phyloP scores from a whole-genome alignment of 352 stramenopile species.

The Phytophthora vignae region DNA sequence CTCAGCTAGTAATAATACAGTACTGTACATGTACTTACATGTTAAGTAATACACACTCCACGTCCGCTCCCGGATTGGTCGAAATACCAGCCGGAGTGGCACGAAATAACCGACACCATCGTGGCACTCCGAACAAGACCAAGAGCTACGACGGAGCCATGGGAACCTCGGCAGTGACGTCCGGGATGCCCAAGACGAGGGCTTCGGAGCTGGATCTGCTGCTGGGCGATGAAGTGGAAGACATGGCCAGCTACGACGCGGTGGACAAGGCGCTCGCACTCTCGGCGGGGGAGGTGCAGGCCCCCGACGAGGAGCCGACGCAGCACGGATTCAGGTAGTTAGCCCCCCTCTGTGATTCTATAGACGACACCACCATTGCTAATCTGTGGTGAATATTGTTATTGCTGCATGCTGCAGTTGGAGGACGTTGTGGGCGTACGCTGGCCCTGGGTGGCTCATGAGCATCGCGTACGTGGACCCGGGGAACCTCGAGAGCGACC shows the following conservation, averaged over 20 bases:
- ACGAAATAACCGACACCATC: no score
- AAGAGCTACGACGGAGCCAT: no score
- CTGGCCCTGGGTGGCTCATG: constrained; percentile 91
- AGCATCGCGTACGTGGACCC: constrained; percentile 97
- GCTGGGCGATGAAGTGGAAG: constrained; percentile 37
- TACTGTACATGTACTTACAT: no score
- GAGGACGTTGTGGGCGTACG: constrained; percentile 83
- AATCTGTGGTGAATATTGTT: neutral
- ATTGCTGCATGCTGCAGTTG: constrained; percentile 43
- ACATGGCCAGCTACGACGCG: constrained; percentile 45
- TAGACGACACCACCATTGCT: neutral
- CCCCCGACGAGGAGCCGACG: constrained; percentile 54
- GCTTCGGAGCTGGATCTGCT: constrained; percentile 44
- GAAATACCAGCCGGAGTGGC: no score
- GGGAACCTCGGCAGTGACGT: constrained; percentile 5
- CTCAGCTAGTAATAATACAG: no score
- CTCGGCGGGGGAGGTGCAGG: constrained; percentile 57
- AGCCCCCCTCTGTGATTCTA: neutral
- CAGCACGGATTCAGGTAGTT: constrained; percentile 34
- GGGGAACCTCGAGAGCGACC: constrained; percentile 96
- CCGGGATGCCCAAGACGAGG: constrained; percentile 27
- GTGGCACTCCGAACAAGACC: no score
- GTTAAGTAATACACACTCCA: no score
- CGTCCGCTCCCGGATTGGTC: no score
- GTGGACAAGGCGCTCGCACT: constrained; percentile 64